phyloP scores from a whole-genome alignment of 306 rosid species.

The Parietaria judaica region DNA sequence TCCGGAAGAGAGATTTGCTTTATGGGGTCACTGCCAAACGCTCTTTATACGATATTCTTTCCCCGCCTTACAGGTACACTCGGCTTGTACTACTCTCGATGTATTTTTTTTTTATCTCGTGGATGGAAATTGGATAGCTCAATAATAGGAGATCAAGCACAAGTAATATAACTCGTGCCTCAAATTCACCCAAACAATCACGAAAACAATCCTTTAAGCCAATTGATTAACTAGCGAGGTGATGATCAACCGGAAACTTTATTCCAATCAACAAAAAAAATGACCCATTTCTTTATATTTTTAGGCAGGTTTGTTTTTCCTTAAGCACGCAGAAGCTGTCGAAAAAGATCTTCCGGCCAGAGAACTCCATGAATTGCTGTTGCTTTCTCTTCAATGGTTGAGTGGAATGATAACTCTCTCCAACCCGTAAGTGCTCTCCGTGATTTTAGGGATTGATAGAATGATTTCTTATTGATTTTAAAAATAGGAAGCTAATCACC shows the following conservation, averaged over 20 bases:
- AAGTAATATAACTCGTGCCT: too few relatives aligned
- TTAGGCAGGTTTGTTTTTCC: slow-evolving; percentile 96
- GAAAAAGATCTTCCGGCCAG: slow-evolving; percentile 93
- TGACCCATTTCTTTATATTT: slow-evolving; percentile 15
- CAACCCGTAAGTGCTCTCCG: slow-evolving; percentile 51
- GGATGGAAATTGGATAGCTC: neutral
- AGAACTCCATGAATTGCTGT: slow-evolving; percentile 87
- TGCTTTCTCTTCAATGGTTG: slow-evolving; percentile 93
- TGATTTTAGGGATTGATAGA: neutral
- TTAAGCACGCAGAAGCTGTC: slow-evolving; percentile 92
- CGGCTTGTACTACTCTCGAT: slow-evolving; percentile 20
- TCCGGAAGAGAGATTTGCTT: slow-evolving; percentile 88
- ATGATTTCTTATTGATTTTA: neutral
- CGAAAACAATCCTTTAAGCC: neutral
- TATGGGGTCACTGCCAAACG: slow-evolving; percentile 92
- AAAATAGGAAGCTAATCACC: neutral
- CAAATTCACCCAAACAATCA: too few relatives aligned
- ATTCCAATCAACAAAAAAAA: too few relatives aligned
- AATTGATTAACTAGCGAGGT: too few relatives aligned
- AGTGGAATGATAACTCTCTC: slow-evolving; percentile 87
- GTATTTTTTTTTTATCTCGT: slow-evolving; percentile 1
- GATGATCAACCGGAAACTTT: too few relatives aligned
- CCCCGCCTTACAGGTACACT: slow-evolving; percentile 77
- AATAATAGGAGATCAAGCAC: neutral
- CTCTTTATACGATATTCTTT: slow-evolving; percentile 87